These are phyloP conservation scores for Leccinellum albellum DNA, from an alignment of 768 basidiomycete genomes.

Conservation along the genomic window DNA sequence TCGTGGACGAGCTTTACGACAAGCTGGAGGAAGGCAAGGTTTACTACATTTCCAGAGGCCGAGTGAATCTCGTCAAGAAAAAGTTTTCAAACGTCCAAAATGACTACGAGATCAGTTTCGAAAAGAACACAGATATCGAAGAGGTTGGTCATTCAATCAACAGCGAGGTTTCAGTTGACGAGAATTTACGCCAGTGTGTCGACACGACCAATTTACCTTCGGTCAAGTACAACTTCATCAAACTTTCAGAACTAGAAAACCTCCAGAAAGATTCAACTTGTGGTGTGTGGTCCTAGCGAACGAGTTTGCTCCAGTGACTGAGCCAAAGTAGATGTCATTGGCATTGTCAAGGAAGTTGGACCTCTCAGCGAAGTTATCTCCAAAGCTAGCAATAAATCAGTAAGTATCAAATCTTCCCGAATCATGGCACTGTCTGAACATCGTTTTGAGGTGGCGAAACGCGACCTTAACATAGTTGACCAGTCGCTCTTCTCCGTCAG, in stretches of 20 bases:
- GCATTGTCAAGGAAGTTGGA: slow-evolving; percentile 74
- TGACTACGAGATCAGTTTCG: slow-evolving; percentile 91
- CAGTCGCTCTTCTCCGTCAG: slow-evolving; percentile 72
- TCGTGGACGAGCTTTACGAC: slow-evolving; percentile 80
- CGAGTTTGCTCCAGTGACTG: neutral
- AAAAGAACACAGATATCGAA: slow-evolving; percentile 78
- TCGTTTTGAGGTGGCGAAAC: slow-evolving; percentile 68
- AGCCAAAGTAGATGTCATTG: slow-evolving; percentile 70
- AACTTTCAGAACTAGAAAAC: slow-evolving; percentile 57
- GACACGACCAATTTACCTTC: slow-evolving; percentile 74
- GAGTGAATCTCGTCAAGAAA: slow-evolving; percentile 94
- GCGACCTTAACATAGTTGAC: slow-evolving; percentile 88
- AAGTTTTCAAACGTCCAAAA: slow-evolving; percentile 88
- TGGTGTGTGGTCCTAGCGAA: slow-evolving; percentile 47
- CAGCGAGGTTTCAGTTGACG: slow-evolving; percentile 1
- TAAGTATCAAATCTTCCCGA: slow-evolving; percentile 20
- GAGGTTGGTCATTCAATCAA: slow-evolving; percentile 49
- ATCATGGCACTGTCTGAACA: slow-evolving; percentile 1
- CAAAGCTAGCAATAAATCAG: slow-evolving; percentile 63
- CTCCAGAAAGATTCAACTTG: slow-evolving; percentile 77
- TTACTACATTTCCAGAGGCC: slow-evolving; percentile 85
- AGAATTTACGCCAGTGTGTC: slow-evolving; percentile 53
- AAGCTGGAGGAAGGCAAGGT: slow-evolving; percentile 88
- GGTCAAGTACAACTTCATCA: slow-evolving; percentile 80
- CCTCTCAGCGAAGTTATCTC: slow-evolving; percentile 69